Base-by-base conservation (phyloP, 176 grass and related monocot species). In the Secale cereale region DNA sequence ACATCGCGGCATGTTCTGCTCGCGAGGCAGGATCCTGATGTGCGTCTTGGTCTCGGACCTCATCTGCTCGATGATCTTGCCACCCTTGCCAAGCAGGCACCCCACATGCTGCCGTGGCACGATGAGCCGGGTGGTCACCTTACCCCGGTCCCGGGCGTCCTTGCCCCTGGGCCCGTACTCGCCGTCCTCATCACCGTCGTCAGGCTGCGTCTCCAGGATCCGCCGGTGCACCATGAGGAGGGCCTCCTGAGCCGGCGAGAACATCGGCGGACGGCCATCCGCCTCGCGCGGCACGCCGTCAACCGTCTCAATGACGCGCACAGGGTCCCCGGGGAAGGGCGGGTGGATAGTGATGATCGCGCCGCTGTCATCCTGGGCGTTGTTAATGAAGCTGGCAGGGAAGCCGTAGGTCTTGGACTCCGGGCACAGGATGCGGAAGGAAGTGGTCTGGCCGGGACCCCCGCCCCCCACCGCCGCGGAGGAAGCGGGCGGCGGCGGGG, bases 1-100 rank as follows among this genome's bases (percentile, higher is more conserved):
- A 40, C 97, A 96, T 26, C 88, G 87, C 6, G 93, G 97, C 0
- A 93, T 96, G 79, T 92, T 80, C 74, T 94, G 91, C 85, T 94
- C 97, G 54, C 97, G 90, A 0, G 97, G 91, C 84, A 99, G 89
- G 78, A 99, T 94, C 70, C 97, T 89, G 59, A 99, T 99, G 86
- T 94, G 97, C n/a, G 97, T 99, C 76, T 91, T 99, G 52, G 97
- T 99, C 81, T 99, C 97, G 40, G 85, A 92, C 82, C 90, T 96
- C 97, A 99, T 99, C 83, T 99, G 97, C 79, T 99, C 97, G 36
- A 99, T 99, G 57, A 99, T 99, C 83, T 99, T 93, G 20, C 97
- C 97, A 8, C 93, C 97, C 70, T 86, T 95, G 16, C 97, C 97
- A 26, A 99, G 90, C 65, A 99, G 85, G 79, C 97, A 99, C 8